Evolutionary conservation across 1,284 basidiomycete genomes (phyloP).

Genomic region (Meira nashicola): DNA sequence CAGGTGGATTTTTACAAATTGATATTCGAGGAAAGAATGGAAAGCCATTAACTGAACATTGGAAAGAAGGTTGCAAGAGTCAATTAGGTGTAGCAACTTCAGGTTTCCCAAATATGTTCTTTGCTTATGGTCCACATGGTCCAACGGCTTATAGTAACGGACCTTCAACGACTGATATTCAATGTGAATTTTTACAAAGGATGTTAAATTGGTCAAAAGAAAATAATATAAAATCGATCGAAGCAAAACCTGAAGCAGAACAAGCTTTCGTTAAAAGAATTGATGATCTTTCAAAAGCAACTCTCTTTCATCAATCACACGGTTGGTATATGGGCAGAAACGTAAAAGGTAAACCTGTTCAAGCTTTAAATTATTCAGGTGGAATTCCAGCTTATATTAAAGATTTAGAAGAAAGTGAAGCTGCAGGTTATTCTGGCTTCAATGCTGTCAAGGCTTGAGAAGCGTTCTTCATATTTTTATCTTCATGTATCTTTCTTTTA

Average conservation of each 20-base stretch:
- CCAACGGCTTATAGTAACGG: constrained; percentile 24
- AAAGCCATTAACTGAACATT: constrained; percentile 29
- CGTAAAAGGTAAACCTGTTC: constrained; percentile 27
- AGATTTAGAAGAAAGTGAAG: constrained; percentile 25
- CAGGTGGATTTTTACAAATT: constrained; percentile 37
- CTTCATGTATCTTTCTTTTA: too few species aligned
- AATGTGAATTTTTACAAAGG: constrained; percentile 29
- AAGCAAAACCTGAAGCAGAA: constrained; percentile 25
- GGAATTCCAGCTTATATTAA: constrained; percentile 28
- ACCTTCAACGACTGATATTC: constrained; percentile 30
- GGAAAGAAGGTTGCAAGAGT: constrained; percentile 32
- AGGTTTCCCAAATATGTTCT: constrained; percentile 40
- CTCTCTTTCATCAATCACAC: constrained; percentile 31
- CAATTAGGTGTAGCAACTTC: constrained; percentile 31
- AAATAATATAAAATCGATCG: constrained; percentile 27
- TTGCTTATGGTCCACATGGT: constrained; percentile 37
- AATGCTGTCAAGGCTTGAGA: not conserved
- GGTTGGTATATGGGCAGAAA: constrained; percentile 39
- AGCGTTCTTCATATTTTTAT: too few species aligned
- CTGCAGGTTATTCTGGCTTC: constrained; percentile 24
- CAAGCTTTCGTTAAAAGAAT: constrained; percentile 29
- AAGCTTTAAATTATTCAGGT: constrained; percentile 32
- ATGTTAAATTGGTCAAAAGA: constrained; percentile 29
- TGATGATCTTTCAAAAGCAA: constrained; percentile 30
- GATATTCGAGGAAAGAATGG: constrained; percentile 32